These are phyloP conservation scores for Aspergillus steynii DNA, from an alignment of 495 filamentous ascomycete species.

Conservation along the genomic window DNA sequence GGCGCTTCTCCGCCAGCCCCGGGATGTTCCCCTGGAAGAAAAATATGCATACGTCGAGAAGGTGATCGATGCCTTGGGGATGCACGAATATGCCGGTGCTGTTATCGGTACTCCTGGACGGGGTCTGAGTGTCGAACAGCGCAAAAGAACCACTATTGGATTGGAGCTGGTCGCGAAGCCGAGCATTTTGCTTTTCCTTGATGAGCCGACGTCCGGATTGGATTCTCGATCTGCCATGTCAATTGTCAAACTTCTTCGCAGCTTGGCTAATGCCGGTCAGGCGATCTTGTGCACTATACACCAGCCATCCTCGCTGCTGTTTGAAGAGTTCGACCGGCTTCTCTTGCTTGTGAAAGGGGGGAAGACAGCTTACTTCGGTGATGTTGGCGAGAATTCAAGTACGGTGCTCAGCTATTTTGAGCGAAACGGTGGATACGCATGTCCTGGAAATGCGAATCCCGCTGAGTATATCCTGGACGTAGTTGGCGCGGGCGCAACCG, in stretches of 20 bases:
- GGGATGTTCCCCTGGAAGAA: conserved; percentile 62
- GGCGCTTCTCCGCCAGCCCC: conserved; percentile 82
- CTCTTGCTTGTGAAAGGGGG: neutral
- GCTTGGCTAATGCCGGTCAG: neutral
- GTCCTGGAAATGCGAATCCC: conserved; percentile 69
- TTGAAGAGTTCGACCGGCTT: conserved; percentile 64
- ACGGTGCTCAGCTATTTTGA: conserved; percentile 59
- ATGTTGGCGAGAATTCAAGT: neutral
- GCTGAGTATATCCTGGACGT: conserved; percentile 90
- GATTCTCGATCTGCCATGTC: neutral
- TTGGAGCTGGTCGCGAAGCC: conserved; percentile 1
- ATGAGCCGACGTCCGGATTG: conserved; percentile 3
- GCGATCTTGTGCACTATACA: conserved; percentile 3
- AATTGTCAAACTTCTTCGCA: neutral
- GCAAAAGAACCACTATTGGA: conserved; percentile 1
- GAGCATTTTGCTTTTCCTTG: neutral
- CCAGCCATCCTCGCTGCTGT: conserved; percentile 50
- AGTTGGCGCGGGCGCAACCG: conserved; percentile 75
- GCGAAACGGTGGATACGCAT: conserved; percentile 58
- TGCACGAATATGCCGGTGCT: conserved; percentile 48
- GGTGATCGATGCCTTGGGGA: conserved; percentile 88
- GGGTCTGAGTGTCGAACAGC: conserved; percentile 34
- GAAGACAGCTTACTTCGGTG: conserved; percentile 1
- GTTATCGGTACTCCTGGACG: conserved; percentile 24
- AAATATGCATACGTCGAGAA: conserved; percentile 89